Percentiles rank a stretch among this genome's conserved stretches.
These are phyloP conservation scores for Begonia masoniana DNA, from an alignment of 306 rosid species.

Conservation along the genomic window DNA sequence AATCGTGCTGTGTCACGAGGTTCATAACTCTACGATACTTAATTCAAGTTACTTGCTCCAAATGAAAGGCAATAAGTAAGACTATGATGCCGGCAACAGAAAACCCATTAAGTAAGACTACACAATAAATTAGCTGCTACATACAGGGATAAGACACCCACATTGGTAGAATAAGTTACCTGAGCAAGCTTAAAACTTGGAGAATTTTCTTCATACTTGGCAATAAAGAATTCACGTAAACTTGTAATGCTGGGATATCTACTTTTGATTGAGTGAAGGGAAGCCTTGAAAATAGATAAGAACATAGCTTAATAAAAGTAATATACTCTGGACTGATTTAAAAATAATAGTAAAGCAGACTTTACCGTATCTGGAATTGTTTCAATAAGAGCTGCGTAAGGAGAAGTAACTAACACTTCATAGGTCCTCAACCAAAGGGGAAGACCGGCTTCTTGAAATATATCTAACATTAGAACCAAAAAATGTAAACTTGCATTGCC, in stretches of 20 bases:
- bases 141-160: no score
- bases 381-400: slow-evolving; percentile 93
- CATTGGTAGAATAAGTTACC: slow-evolving; percentile 30
- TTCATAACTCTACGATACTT: no score
- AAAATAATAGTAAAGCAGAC: not conserved
- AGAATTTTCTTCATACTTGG: slow-evolving; percentile 85
- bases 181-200: slow-evolving; percentile 98
- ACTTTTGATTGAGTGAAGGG: slow-evolving; percentile 93
- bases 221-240: slow-evolving; percentile 81
- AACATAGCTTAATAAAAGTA: not conserved
- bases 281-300: slow-evolving; percentile 51
- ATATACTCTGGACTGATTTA: not conserved
- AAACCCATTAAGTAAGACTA: no score
- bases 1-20: no score
- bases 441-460: slow-evolving; percentile 99
- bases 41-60: not conserved
- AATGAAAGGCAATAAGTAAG: not conserved
- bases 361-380: slow-evolving; percentile 97
- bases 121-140: no score
- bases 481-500: not conserved
- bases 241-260: slow-evolving; percentile 69
- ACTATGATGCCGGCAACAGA: no score
- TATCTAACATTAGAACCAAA: slow-evolving; percentile 53
- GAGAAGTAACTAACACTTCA: slow-evolving; percentile 91
- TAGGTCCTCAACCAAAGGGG: slow-evolving; percentile 99